Conservation (phyloP, 1,139 yeast species). For the Kazachstania sp. region DNA sequence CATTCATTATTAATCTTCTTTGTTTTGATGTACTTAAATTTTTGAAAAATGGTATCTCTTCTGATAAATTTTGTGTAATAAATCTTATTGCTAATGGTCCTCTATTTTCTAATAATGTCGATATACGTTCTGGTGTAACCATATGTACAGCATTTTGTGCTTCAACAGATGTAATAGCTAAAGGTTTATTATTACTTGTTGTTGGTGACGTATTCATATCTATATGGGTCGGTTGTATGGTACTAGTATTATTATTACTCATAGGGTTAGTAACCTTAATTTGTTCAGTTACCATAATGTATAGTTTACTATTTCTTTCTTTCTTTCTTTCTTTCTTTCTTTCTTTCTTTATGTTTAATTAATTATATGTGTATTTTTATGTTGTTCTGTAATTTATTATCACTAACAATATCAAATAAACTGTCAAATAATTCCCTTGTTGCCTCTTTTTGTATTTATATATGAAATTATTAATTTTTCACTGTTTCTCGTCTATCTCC, state of each 20-base stretch:
- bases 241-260: too few relatives aligned
- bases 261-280: not conserved
- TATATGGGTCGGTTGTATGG: not conserved
- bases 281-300: constrained; percentile 1
- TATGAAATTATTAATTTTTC: too few relatives aligned
- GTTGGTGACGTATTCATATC: not conserved
- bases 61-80: constrained; percentile 68
- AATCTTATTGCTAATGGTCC: constrained; percentile 91
- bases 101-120: constrained; percentile 55
- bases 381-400: too few relatives aligned
- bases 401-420: too few relatives aligned
- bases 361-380: too few relatives aligned
- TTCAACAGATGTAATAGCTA: constrained; percentile 8
- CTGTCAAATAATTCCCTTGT: too few relatives aligned
- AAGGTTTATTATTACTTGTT: not conserved
- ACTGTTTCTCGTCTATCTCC: too few relatives aligned
- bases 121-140: constrained; percentile 73
- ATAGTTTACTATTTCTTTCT: too few relatives aligned
- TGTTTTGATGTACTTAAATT: constrained; percentile 78
- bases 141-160: constrained; percentile 58
- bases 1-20: constrained; percentile 81
- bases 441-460: too few relatives aligned
- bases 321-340: too few relatives aligned
- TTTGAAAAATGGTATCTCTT: constrained; percentile 73
- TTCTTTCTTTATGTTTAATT: too few relatives aligned